Conservation (phyloP, 1,139 yeast species). For the Yamadazyma dendronema region DNA sequence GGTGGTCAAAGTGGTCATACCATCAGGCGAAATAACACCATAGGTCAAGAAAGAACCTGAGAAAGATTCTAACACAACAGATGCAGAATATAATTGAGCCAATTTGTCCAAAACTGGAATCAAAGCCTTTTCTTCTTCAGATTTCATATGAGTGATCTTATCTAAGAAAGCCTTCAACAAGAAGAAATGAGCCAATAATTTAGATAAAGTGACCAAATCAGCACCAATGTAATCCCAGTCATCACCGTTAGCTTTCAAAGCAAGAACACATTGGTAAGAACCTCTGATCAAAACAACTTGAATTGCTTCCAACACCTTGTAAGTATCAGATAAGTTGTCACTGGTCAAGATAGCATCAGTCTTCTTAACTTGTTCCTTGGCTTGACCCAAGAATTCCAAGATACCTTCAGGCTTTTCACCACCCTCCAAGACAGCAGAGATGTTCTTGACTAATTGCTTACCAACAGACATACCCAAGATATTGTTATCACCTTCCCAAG, state of each 20-base stretch:
- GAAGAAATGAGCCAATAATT: constrained; percentile 46
- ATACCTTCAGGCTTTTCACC: constrained; percentile 36
- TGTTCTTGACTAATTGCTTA: constrained; percentile 45
- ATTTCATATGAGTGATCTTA: constrained; percentile 24
- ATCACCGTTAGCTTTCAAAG: constrained; percentile 29
- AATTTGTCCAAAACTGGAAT: constrained; percentile 26
- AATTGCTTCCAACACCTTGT: constrained; percentile 35
- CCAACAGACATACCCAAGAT: constrained; percentile 48
- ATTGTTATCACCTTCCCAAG: constrained; percentile 56
- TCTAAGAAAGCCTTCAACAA: constrained; percentile 31
- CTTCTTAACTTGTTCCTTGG: constrained; percentile 29
- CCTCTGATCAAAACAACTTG: constrained; percentile 45
- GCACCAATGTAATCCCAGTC: constrained; percentile 53
- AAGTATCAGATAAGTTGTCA: constrained; percentile 31
- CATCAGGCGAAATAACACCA: constrained; percentile 31
- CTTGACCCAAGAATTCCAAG: constrained; percentile 35
- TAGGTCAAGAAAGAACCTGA: constrained; percentile 42
- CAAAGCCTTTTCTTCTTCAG: constrained; percentile 23
- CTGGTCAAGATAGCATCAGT: constrained; percentile 24
- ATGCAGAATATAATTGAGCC: constrained; percentile 29
- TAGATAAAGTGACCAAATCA: constrained; percentile 57
- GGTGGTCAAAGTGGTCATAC: constrained; percentile 33
- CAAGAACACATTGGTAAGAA: constrained; percentile 30
- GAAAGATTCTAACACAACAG: constrained; percentile 35
- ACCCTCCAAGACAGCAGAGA: constrained; percentile 31